These are phyloP conservation scores for Coemansia sp. DNA, from an alignment of 192 early-diverging fungal genomes.

Conservation along the genomic window DNA sequence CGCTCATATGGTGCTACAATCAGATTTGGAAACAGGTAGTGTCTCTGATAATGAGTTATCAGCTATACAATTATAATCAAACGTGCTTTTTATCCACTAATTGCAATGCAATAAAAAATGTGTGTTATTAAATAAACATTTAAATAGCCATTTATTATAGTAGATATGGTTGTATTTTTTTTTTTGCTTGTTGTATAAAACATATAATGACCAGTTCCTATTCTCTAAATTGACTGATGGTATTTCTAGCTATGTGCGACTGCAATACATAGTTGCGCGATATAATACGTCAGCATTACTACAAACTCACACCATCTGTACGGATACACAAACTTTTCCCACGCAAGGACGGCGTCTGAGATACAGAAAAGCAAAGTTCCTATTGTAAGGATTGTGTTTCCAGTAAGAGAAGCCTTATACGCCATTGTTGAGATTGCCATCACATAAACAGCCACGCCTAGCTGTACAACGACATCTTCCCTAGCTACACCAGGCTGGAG, in stretches of 20 bases:
- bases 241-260: slow-evolving; percentile 13
- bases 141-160: not conserved
- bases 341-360: slow-evolving; percentile 49
- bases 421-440: slow-evolving; percentile 35
- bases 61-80: not conserved
- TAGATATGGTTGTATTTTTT: slow-evolving; percentile 7
- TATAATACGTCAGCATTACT: slow-evolving; percentile 48
- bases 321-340: slow-evolving; percentile 30
- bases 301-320: slow-evolving; percentile 36
- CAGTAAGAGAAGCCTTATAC: slow-evolving; percentile 34
- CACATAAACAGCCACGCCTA: slow-evolving; percentile 35
- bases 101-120: not conserved
- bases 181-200: slow-evolving; percentile 4
- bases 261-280: slow-evolving; percentile 50
- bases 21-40: slow-evolving; percentile 17
- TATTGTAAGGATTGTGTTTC: slow-evolving; percentile 12
- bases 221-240: not conserved
- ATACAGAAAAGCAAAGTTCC: slow-evolving; percentile 44
- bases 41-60: not conserved
- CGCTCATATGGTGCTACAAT: slow-evolving; percentile 53
- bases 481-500: slow-evolving; percentile 23
- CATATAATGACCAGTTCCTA: not conserved
- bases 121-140: not conserved
- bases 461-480: slow-evolving; percentile 31
- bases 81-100: slow-evolving; percentile 8